These are phyloP conservation scores for Thelonectria blattea DNA, from an alignment of 2,329 filamentous ascomycete genomes.

Conservation along the genomic window DNA sequence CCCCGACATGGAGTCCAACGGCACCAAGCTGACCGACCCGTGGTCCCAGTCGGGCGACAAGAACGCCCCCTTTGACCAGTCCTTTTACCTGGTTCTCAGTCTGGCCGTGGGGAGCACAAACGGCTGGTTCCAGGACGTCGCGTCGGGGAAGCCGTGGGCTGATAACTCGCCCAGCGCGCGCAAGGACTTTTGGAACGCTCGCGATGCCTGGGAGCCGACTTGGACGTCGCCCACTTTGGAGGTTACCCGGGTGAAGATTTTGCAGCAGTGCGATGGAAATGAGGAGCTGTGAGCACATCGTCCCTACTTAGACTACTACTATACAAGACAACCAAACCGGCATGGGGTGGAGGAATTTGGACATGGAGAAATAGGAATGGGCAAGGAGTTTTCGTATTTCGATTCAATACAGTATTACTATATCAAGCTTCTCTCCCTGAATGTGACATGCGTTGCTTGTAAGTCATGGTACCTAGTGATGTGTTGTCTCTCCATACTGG, in stretches of 20 bases:
- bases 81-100: slow-evolving; percentile 79
- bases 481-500: too few relatives aligned
- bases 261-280: slow-evolving; percentile 70
- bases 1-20: slow-evolving; percentile 67
- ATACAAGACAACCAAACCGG: background rate
- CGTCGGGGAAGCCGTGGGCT: slow-evolving; percentile 78
- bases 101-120: slow-evolving; percentile 79
- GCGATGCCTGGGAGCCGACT: slow-evolving; percentile 70
- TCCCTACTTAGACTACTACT: background rate
- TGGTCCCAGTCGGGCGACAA: slow-evolving; percentile 67
- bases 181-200: slow-evolving; percentile 78
- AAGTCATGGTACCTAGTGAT: too few relatives aligned
- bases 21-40: slow-evolving; percentile 66
- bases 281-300: slow-evolving; percentile 53
- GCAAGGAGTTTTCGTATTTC: too few relatives aligned
- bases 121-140: slow-evolving; percentile 81
- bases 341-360: too few relatives aligned
- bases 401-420: too few relatives aligned
- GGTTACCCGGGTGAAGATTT: slow-evolving; percentile 73
- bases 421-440: too few relatives aligned
- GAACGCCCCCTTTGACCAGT: slow-evolving; percentile 76
- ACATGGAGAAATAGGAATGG: too few relatives aligned
- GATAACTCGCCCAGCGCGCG: slow-evolving; percentile 70
- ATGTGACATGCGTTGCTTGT: too few relatives aligned
- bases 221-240: slow-evolving; percentile 74